These are phyloP conservation scores for Neopestalotiopsis clavispora DNA, from an alignment of 2,329 filamentous ascomycete genomes.

Conservation along the genomic window DNA sequence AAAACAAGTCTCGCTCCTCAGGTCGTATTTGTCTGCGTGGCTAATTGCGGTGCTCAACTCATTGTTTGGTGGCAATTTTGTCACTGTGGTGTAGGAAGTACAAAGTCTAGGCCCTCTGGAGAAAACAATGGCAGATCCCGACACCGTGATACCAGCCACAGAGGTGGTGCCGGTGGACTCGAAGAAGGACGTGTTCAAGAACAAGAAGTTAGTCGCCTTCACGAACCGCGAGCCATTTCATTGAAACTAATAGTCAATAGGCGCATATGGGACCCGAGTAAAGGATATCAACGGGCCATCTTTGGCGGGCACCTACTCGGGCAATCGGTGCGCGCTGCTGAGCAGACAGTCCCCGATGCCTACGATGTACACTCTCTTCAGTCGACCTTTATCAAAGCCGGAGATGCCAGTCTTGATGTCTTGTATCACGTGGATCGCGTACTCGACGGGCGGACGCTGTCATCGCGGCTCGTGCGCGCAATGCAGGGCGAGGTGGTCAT, in stretches of 20 bases:
- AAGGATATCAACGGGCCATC: conserved; percentile 9
- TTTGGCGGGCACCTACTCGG: conserved; percentile 20
- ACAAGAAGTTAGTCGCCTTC: not conserved
- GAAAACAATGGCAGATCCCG: not conserved
- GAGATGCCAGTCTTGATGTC: not conserved
- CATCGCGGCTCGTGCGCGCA: conserved; percentile 18
- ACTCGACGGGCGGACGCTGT: conserved; percentile 18
- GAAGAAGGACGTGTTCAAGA: not conserved
- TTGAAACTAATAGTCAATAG: not conserved
- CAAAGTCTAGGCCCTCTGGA: not conserved
- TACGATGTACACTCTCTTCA: conserved; percentile 19
- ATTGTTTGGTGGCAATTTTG: not conserved
- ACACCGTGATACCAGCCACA: not conserved
- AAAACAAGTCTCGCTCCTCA: not conserved
- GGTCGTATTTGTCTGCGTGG: not conserved
- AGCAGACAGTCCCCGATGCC: conserved; percentile 18
- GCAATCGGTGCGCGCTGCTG: conserved; percentile 19
- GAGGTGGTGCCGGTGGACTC: not conserved
- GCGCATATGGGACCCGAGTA: conserved; percentile 12
- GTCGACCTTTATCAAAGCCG: conserved; percentile 17
- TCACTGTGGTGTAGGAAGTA: not conserved
- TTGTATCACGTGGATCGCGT: conserved; percentile 19
- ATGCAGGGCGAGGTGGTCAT: conserved; percentile 11
- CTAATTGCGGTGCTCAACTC: not conserved
- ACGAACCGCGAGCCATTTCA: not conserved